phyloP scores from a whole-genome alignment of 2,329 filamentous ascomycete species.

The Pseudopyricularia javanii region DNA sequence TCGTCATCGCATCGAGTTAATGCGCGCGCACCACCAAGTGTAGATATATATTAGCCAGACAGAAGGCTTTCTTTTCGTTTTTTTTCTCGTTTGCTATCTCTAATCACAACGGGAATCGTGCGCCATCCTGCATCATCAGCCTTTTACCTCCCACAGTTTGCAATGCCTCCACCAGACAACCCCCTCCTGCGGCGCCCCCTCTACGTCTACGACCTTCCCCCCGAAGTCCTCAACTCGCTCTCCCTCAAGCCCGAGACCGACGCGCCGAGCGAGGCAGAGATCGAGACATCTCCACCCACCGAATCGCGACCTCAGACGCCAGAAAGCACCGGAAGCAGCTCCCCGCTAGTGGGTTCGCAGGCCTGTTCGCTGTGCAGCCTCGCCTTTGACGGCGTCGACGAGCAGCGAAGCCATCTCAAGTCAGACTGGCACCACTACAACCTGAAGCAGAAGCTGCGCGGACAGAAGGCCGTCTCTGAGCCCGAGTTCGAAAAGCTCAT shows the following conservation, averaged over 20 bases:
- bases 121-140: not conserved
- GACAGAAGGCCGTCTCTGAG: conserved; percentile 60
- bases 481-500: conserved; percentile 77
- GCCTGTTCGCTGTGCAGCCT: conserved; percentile 72
- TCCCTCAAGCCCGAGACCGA: conserved; percentile 38
- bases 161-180: conserved; percentile 17
- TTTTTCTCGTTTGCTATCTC: not conserved
- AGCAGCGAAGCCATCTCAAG: conserved; percentile 76
- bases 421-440: conserved; percentile 94
- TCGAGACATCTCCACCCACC: conserved; percentile 6
- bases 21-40: no score
- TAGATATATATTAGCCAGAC: no score
- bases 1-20: no score
- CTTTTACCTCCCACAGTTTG: not conserved
- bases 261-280: conserved; percentile 11
- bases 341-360: conserved; percentile 42
- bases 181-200: conserved; percentile 37
- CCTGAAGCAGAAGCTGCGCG: conserved; percentile 78
- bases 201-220: conserved; percentile 67
- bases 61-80: not conserved
- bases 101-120: not conserved
- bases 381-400: conserved; percentile 57
- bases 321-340: conserved; percentile 8
- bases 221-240: conserved; percentile 58
- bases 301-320: conserved; percentile 11